Evolutionary conservation across 306 rosid genomes (phyloP).

Genomic region (Cicer judaicum): DNA sequence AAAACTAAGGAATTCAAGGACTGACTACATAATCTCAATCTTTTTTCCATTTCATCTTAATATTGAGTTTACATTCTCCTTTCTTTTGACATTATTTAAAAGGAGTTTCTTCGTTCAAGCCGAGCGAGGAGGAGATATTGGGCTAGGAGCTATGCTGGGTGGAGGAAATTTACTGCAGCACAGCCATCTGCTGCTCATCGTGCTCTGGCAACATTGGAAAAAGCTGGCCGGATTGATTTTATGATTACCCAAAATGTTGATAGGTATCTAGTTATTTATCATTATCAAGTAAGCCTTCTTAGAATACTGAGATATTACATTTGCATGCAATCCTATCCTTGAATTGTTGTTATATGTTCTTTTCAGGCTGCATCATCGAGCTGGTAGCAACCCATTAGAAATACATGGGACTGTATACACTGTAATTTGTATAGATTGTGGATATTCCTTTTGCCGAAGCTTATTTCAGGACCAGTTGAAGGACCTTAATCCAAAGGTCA

Average conservation of each 20-base stretch:
- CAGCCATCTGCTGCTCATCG: constrained; percentile 79
- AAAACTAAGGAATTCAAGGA: constrained; percentile 12
- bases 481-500: constrained; percentile 84
- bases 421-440: constrained; percentile 76
- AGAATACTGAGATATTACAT: constrained; percentile 37
- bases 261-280: constrained; percentile 56
- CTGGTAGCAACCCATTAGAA: constrained; percentile 95
- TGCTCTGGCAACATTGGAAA: constrained; percentile 77
- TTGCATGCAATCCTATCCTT: constrained; percentile 28
- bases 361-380: constrained; percentile 88
- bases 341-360: constrained; percentile 45
- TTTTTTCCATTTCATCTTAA: constrained; percentile 22
- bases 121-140: constrained; percentile 84
- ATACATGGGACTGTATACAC: constrained; percentile 93
- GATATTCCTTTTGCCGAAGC: constrained; percentile 70
- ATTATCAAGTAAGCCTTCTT: constrained; percentile 22
- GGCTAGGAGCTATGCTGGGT: constrained; percentile 98
- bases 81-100: constrained; percentile 41
- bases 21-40: constrained; percentile 8
- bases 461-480: constrained; percentile 86
- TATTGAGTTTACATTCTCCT: constrained; percentile 41
- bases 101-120: constrained; percentile 76
- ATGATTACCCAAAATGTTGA: constrained; percentile 95
- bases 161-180: constrained; percentile 79
- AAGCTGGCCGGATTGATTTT: constrained; percentile 68